Base-by-base conservation (phyloP, 371 early-diverging fungal genomes). In the Mortierella sp. region DNA sequence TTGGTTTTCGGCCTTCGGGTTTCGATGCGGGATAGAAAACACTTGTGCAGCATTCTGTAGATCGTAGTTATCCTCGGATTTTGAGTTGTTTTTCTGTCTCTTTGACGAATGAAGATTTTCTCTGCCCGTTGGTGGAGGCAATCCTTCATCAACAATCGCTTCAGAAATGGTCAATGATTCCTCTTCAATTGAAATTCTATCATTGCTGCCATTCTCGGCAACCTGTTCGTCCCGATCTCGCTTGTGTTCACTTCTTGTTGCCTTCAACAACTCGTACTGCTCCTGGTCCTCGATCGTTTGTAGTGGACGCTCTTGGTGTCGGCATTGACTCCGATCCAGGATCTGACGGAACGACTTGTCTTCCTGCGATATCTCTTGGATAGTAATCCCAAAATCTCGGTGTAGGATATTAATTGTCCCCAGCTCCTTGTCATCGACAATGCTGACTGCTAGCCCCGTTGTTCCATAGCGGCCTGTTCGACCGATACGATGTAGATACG, bases 401-500 rank as follows among this genome's bases (percentile, higher is more conserved):
- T 53, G 68, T 26, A 81, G 60, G 44, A 66, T 70, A 43, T 83
- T 66, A 19, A 84, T 53, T 15, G 81, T 75, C 14, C 66, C 60
- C 44, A 74, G 43, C 37, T 84, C 84, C n/a, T 71, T 55, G 25
- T 68, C 62, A 30, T 84, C 82, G 15, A 84, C 79, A 50, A 84
- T 70, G 52, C 75, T 84, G 7, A 84, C 75, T 4, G 84, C 83
- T 23, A 84, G 58, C 18, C 84, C 84, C 5, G 72, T 63, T 11
- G 82, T 82, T 43, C 89, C 90, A 69, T 88, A 92, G 48, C 92
- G 81, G n/a, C 92, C 92, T 57, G 91, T 88, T 62, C 92, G 82
- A n/a, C 92, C 92, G 45, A 92, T 85, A 44, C 92, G 81, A 60
- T 91, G 91, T 19, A 91, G 69, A 58, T 91, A 92, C 9, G 89